Base-by-base conservation (phyloP, 306 rosid genomes). In the Delonix regia region DNA sequence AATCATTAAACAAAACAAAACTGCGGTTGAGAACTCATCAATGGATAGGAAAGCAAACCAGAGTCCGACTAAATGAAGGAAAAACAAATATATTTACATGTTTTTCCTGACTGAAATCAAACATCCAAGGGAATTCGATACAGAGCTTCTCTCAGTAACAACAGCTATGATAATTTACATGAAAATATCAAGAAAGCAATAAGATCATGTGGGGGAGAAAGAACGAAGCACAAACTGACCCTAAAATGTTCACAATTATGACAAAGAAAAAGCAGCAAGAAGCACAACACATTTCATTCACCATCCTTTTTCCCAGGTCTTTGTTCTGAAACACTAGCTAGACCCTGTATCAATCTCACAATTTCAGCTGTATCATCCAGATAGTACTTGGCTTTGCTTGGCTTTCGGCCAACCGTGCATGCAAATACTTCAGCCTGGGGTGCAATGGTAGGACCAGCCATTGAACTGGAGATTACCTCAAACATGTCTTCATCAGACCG, bases 401-500 rank as follows among this genome's bases (percentile, higher is more conserved):
- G 93, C 27, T 91, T 91, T 70, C 18, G 56, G 13, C 96, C 87
- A 7, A 91, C 89, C 0, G 93, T 91, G 51, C 93, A 91, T 0
- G 91, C 96, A 41, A 91, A 91, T 24, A 89, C 91, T 76, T 91
- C 92, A 1, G 96, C 93, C 61, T 73, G 77, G 0, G 89, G 83
- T 4, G 88, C 82, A 3, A 87, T 79, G 60, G 92, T 84, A 4
- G 93, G 88, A 13, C 90, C 89, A 12, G 81, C 76, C 72, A 79
- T 69, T 56, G 92, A 85, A 76, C 83, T 84, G 4, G 78, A 30
- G 75, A 91, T 87, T 71, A 83, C 91, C 90, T 91, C 92, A 24
- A 91, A 91, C 96, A 91, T 91, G 85, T 88, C 96, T 87, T 91
- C 96, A 16, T 91, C 96, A 0, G 96, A 91, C 79, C 93, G 75